phyloP scores from a whole-genome alignment of 2,329 filamentous ascomycete species.

The Graphiopsis chlorocephala region DNA sequence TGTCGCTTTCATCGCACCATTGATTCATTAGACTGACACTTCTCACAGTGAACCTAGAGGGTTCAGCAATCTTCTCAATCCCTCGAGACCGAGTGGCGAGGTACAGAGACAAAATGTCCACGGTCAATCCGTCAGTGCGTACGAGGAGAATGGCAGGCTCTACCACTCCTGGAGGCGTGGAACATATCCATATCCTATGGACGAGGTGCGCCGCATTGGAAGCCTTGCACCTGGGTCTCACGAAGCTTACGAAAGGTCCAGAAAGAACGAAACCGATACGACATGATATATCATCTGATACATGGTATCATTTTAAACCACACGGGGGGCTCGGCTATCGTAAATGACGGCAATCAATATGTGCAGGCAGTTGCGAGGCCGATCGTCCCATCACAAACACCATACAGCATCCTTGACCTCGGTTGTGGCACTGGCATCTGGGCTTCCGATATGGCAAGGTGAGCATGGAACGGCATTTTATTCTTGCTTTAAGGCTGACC shows the following conservation, averaged over 20 bases:
- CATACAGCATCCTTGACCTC: conserved; percentile 59
- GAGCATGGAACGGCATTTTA: conserved; percentile 37
- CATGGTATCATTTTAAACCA: conserved; percentile 11
- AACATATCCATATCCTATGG: conserved; percentile 15
- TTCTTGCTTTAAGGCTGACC: neutral
- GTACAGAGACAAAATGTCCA: neutral
- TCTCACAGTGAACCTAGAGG: conserved; percentile 9
- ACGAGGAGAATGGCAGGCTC: conserved; percentile 13
- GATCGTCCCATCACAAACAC: conserved; percentile 17
- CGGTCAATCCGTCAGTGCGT: neutral
- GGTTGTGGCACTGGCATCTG: conserved; percentile 90
- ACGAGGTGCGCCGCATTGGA: conserved; percentile 8
- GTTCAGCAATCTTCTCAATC: conserved; percentile 11
- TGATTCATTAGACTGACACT: neutral
- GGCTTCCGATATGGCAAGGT: conserved; percentile 83
- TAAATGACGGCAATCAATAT: neutral
- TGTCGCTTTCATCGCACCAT: neutral
- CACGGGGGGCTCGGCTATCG: neutral
- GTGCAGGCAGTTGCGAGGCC: neutral
- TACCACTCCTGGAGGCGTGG: conserved; percentile 10
- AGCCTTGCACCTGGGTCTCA: neutral
- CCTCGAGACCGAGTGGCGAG: neutral
- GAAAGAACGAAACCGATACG: conserved; percentile 17
- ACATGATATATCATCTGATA: conserved; percentile 17
- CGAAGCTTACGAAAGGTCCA: conserved; percentile 2